Base-by-base conservation (phyloP, 352 stramenopile species). In the Globisporangium parvum region DNA sequence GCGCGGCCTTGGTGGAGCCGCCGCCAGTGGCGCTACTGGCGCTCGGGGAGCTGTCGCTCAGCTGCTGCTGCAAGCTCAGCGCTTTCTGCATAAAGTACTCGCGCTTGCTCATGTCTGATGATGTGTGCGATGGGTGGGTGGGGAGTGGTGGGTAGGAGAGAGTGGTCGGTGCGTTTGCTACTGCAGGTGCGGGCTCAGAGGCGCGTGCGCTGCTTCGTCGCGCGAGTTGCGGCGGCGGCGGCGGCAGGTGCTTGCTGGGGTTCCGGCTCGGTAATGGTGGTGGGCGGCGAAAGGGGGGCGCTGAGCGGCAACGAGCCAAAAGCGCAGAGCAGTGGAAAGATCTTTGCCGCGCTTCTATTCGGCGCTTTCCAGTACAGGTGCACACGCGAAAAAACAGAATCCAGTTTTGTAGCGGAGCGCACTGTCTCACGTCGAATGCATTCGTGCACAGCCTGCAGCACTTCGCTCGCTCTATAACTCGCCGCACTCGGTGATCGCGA, bases 401-500 rank as follows among this genome's bases (percentile, higher is more conserved):
- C 31, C 31, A 37, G 31, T 37, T 9, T 9, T 37, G 6, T 12
- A 10, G 0, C 3, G 11, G 6, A 12, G 6, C 1, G 31, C 6
- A 37, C 31, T 51, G n/a, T 52, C 15, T 39, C 26, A 52, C 47
- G 2, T 6, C 24, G 26, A 41, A 47, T 20, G 5, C 21, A 15
- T 48, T 39, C 18, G 41, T 31, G 23, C 45, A 50, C 20, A 24
- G 31, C 5, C 9, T 12, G 31, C 31, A 6, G 11, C 11, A 2
- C 4, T 6, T 31, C 26, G 26, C 6, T 31, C 10, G 20, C 11
- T 17, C 62, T 87, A 96, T 37, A 97, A 67, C 57, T 97, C 89
- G 57, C 89, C 89, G 57, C 87, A 96, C 61, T 97, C 81, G 18
- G 85, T 90, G 62, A 97, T 75, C 14, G 83, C 75, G 50, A 97